A percentile compares a stretch with the other conserved stretches of the same genome.
Conservation (phyloP, 805 yeast genomes). For the Teunomyces panamensis region DNA sequence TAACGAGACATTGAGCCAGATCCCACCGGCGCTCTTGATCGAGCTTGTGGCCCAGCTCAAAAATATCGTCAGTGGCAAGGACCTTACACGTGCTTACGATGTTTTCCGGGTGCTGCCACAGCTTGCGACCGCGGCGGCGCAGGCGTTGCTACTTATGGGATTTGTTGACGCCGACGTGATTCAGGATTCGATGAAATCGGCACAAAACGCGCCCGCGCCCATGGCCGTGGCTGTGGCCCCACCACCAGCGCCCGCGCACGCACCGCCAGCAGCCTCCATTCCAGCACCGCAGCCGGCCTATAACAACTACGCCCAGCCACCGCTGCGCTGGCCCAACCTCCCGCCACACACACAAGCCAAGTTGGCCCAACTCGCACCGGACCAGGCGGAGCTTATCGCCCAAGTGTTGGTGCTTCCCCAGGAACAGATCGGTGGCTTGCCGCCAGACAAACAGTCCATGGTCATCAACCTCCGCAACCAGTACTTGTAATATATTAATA, state of each 20-base stretch:
- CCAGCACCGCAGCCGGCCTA: background rate
- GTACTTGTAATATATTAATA: slow-evolving; percentile 32
- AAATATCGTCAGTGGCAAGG: slow-evolving; percentile 50
- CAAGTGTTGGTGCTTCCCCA: slow-evolving; percentile 51
- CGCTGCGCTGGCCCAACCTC: slow-evolving; percentile 41
- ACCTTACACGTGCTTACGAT: slow-evolving; percentile 49
- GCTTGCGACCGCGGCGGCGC: slow-evolving; percentile 66
- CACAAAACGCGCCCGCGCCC: slow-evolving; percentile 9
- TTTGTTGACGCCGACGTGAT: slow-evolving; percentile 67
- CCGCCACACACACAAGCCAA: slow-evolving; percentile 50
- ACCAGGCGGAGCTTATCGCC: slow-evolving; percentile 56
- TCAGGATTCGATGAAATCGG: slow-evolving; percentile 47
- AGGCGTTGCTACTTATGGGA: slow-evolving; percentile 75
- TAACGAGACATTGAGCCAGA: slow-evolving; percentile 56
- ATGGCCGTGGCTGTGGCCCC: background rate
- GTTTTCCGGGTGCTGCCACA: slow-evolving; percentile 53
- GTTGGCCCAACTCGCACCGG: slow-evolving; percentile 48
- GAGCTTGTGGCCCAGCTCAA: slow-evolving; percentile 68
- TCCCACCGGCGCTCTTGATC: slow-evolving; percentile 69
- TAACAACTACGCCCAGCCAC: background rate
- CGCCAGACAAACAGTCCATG: slow-evolving; percentile 53
- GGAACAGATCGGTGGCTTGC: slow-evolving; percentile 48
- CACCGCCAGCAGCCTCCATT: background rate
- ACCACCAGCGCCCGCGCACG: slow-evolving; percentile 6
- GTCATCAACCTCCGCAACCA: slow-evolving; percentile 54